Evolutionary conservation across 129 eudicot species (phyloP).

Genomic region (Centrapalus pauciflorus): DNA sequence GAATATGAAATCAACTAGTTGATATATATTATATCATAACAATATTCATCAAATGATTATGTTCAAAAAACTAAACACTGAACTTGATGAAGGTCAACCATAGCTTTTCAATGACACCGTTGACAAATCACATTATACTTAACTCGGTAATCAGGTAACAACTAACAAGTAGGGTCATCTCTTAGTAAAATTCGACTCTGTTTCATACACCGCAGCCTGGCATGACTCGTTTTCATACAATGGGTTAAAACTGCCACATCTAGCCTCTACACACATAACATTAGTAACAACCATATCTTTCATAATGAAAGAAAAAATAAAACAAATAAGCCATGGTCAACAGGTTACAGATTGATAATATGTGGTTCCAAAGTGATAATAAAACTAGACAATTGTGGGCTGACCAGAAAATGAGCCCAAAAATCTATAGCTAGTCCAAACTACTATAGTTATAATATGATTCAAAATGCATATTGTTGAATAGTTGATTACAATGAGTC

Average conservation of each 20-base stretch:
- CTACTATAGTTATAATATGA: background rate
- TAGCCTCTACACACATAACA: background rate
- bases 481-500: background rate
- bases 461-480: background rate
- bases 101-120: background rate
- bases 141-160: too few relatives aligned
- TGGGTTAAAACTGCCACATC: background rate
- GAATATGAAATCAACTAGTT: background rate
- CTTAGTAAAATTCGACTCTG: background rate
- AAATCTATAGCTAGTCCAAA: conserved; percentile 4
- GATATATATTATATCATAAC: background rate
- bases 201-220: background rate
- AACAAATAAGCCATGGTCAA: background rate
- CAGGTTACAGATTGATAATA: background rate
- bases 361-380: background rate
- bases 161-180: too few relatives aligned
- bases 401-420: background rate
- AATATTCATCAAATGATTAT: background rate
- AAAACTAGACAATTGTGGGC: conserved; percentile 1
- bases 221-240: too few relatives aligned
- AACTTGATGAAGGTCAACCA: background rate
- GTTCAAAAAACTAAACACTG: background rate
- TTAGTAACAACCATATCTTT: background rate
- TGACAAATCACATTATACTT: background rate
- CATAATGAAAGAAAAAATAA: too few relatives aligned